Base-by-base conservation (phyloP, 1,139 yeast species). In the Eremothecium gossypii region DNA sequence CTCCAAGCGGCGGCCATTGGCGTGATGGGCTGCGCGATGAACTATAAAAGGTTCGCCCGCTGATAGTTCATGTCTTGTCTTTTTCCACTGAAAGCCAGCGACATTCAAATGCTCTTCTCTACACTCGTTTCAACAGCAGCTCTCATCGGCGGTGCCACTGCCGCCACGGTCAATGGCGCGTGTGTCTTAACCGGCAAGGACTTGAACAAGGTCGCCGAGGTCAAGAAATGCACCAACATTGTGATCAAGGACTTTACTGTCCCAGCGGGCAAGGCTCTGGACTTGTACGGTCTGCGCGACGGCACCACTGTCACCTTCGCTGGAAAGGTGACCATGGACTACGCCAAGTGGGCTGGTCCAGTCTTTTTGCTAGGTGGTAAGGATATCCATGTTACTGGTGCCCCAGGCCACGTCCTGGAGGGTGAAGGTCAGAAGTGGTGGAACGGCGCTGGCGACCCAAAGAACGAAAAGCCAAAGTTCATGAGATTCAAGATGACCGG, bases 401-500 rank as follows among this genome's bases (percentile, higher is more conserved):
- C 44, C 2, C 39, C 45, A 8, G 47, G 47, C 33, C 45, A 47
- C 38, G 40, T 42, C 13, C 35, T 49, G 11, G 40, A 49, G 29
- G 52, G 52, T 34, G 32, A 44, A 7, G 49, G 52, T 34, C 40
- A 45, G 2, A 38, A 35, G 32, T 47, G 48, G 45, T 49, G 51
- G 51, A 50, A 49, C 38, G 48, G 52, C 36, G 13, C 39, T 38
- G 52, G 52, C 30, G 49, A 49, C 30, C 40, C 41, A 36, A 47
- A 50, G 29, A 40, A 37, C 7, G 42, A 37, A 8, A 49, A 49
- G 40, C 52, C 52, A 36, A 49, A 49, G 27, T 45, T 47, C 39
- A 41, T 49, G 28, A 39, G 38, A 20, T 44, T 46, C 23, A 41
- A 33, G 5, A 17, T 49, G 37, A 39, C 39, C 3, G 40, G 31